Evolutionary conservation across 352 stramenopile genomes (phyloP).

Genomic region (Bremia lactucae): DNA sequence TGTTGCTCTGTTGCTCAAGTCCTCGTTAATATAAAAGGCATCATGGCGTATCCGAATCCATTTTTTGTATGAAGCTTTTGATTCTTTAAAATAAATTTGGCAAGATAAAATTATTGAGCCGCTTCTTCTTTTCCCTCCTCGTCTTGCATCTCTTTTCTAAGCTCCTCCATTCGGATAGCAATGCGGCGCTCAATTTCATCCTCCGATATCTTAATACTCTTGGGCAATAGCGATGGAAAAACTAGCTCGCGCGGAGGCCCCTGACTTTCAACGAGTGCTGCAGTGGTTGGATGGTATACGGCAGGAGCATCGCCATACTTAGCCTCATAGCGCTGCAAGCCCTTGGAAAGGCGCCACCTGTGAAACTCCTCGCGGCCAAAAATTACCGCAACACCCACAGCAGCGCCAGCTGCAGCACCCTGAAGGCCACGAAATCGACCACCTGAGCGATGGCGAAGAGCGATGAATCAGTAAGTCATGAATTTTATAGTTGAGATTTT

Average conservation of each 20-base stretch:
- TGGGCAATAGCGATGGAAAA: conserved; percentile 64
- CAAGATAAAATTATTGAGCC: no score
- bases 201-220: conserved; percentile 54
- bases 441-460: conserved; percentile 24
- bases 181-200: conserved; percentile 76
- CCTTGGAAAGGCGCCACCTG: conserved; percentile 64
- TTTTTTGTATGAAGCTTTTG: no score
- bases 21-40: no score
- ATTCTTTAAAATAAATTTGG: no score
- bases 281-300: conserved; percentile 54
- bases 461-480: no score
- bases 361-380: conserved; percentile 65
- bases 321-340: conserved; percentile 64
- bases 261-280: conserved; percentile 51
- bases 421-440: conserved; percentile 59
- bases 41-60: no score
- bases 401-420: conserved; percentile 46
- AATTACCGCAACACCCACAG: conserved; percentile 44
- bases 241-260: conserved; percentile 37
- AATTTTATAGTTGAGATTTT: no score
- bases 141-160: conserved; percentile 31
- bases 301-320: conserved; percentile 60
- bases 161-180: conserved; percentile 54
- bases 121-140: conserved; percentile 13
- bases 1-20: no score